Conservation (phyloP, 2,329 filamentous ascomycete species). For the Capronia americana region DNA sequence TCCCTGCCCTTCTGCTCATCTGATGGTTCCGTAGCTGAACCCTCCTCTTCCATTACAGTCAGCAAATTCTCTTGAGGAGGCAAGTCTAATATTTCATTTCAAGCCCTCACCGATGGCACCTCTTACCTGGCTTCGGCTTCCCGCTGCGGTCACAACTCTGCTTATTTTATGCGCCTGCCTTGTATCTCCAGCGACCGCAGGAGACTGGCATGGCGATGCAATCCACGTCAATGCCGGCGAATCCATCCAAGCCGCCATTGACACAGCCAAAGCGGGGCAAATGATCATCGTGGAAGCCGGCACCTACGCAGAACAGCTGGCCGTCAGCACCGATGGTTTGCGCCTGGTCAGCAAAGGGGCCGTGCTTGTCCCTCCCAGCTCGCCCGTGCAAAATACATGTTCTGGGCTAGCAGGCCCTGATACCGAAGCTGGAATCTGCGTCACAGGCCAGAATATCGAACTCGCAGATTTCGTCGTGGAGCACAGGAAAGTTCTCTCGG, state of each 20-base stretch:
- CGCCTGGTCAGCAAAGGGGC: constrained; percentile 29
- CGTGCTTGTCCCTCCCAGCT: constrained; percentile 28
- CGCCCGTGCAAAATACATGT: constrained; percentile 23
- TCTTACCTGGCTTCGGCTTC: too few relatives aligned
- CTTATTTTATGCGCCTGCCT: too few relatives aligned
- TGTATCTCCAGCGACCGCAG: too few relatives aligned
- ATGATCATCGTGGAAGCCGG: constrained; percentile 30
- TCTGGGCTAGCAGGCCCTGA: constrained; percentile 27
- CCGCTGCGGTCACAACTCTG: too few relatives aligned
- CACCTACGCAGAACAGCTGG: constrained; percentile 33
- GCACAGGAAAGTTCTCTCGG: constrained; percentile 31
- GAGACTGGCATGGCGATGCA: constrained; percentile 13
- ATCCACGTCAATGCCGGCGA: constrained; percentile 28
- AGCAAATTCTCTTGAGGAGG: too few relatives aligned
- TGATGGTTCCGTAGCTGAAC: too few relatives aligned
- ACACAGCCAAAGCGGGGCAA: constrained; percentile 26
- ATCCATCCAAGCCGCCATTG: constrained; percentile 32
- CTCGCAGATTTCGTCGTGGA: constrained; percentile 28
- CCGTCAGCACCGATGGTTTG: constrained; percentile 24
- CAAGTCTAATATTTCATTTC: too few relatives aligned
- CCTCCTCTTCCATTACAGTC: too few relatives aligned
- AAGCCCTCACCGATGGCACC: too few relatives aligned
- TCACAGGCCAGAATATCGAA: constrained; percentile 25
- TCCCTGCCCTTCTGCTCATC: too few relatives aligned
- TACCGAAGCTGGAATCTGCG: constrained; percentile 33